Conservation (phyloP, 768 basidiomycete genomes). For the Phylloporus sp. region DNA sequence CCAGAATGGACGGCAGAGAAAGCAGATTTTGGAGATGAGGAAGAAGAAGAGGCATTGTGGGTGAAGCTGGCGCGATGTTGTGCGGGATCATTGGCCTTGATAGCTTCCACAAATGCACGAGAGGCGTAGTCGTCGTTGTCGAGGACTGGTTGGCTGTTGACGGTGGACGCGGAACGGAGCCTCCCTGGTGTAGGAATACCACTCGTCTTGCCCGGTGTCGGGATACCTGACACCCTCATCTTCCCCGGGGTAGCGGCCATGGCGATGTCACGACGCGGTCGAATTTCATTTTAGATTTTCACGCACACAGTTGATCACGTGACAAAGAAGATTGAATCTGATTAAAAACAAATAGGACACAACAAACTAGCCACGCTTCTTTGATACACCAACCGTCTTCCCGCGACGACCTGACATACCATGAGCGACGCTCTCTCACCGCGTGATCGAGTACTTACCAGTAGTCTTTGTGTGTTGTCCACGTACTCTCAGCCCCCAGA, state of each 20-base stretch:
- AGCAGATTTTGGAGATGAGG: conserved; percentile 43
- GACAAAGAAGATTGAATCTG: conserved; percentile 13
- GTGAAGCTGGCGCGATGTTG: conserved; percentile 51
- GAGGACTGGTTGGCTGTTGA: conserved; percentile 32
- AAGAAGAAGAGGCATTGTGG: conserved; percentile 38
- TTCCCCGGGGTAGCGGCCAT: conserved; percentile 47
- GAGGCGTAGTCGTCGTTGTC: conserved; percentile 55
- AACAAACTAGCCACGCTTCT: conserved; percentile 63
- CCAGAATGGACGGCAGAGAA: conserved; percentile 42
- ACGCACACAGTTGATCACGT: conserved; percentile 13
- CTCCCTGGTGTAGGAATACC: conserved; percentile 71
- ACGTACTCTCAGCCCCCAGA: conserved; percentile 92
- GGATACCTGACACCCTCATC: conserved; percentile 40
- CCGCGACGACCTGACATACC: conserved; percentile 73
- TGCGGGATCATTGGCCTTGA: conserved; percentile 77
- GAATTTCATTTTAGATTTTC: conserved; percentile 2
- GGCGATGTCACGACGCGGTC: conserved; percentile 1
- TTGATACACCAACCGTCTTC: conserved; percentile 95
- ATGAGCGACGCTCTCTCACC: background rate
- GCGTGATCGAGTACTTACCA: conserved; percentile 45
- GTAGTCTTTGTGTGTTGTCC: conserved; percentile 99
- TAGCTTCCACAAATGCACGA: conserved; percentile 74
- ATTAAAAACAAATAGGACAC: conserved; percentile 1
- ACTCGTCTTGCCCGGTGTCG: conserved; percentile 43
- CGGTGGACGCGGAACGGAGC: conserved; percentile 61